These are phyloP conservation scores for Rosa hybrid DNA, from an alignment of 331 rosid genomes.

Conservation along the genomic window DNA sequence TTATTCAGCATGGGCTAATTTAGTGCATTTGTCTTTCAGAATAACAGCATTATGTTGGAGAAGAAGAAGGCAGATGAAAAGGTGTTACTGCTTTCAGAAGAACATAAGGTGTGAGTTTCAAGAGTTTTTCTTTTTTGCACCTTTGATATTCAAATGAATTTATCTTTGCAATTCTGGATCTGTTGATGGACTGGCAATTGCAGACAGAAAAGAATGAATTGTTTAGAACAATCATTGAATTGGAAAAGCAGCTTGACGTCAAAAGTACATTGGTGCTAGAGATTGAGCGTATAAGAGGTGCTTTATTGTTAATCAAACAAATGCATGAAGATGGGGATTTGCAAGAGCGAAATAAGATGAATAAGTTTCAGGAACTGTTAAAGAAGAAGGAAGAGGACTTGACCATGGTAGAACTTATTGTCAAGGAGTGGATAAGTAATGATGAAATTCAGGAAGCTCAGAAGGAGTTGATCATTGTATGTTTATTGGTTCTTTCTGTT, in stretches of 20 bases:
- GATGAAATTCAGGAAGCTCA: background rate
- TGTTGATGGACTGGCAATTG: too few relatives aligned
- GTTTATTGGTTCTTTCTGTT: background rate
- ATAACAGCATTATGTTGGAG: background rate
- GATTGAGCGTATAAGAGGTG: background rate
- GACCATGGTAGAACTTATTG: background rate
- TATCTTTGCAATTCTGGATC: too few relatives aligned
- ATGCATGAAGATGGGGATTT: background rate
- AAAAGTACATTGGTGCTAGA: background rate
- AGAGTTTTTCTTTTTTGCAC: background rate
- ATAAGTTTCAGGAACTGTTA: background rate
- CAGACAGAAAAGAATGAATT: background rate
- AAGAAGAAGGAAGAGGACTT: background rate
- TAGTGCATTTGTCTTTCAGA: background rate
- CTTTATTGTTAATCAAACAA: background rate
- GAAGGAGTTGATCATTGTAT: background rate
- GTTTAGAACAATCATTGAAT: background rate
- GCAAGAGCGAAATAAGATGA: background rate
- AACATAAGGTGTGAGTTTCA: background rate
- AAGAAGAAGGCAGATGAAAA: too few relatives aligned
- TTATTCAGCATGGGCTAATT: too few relatives aligned
- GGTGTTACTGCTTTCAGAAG: background rate
- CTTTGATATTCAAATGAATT: background rate
- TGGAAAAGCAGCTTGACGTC: background rate
- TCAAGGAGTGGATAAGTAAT: background rate